Conservation (phyloP, 495 filamentous ascomycete genomes). For the Beverwykella pulmonaria region DNA sequence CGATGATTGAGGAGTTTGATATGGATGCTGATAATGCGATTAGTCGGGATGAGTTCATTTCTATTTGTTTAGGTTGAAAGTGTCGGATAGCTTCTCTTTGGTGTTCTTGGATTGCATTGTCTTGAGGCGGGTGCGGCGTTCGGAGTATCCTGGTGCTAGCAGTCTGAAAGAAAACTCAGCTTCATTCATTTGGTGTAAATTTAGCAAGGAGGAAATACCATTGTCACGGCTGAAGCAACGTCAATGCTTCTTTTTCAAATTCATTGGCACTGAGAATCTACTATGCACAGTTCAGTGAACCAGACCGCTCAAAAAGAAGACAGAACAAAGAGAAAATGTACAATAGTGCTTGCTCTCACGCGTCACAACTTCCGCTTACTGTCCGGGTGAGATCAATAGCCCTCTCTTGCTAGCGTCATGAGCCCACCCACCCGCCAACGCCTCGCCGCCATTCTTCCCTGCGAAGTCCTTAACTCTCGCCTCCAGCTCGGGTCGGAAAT, state of each 20-base stretch:
- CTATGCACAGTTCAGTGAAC: slow-evolving; percentile 32
- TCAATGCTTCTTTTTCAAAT: background rate
- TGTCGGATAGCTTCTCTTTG: background rate
- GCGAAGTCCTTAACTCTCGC: slow-evolving; percentile 78
- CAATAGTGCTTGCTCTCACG: slow-evolving; percentile 13
- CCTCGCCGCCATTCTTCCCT: slow-evolving; percentile 65
- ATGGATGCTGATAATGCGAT: slow-evolving; percentile 89
- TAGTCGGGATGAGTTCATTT: slow-evolving; percentile 85
- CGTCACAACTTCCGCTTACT: slow-evolving; percentile 42
- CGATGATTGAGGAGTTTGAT: slow-evolving; percentile 99
- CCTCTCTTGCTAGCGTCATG: slow-evolving; percentile 75
- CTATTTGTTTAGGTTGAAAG: slow-evolving; percentile 61
- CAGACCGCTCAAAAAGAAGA: slow-evolving; percentile 18
- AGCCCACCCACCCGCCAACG: slow-evolving; percentile 86
- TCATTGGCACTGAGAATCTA: slow-evolving; percentile 18
- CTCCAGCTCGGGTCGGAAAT: slow-evolving; percentile 95
- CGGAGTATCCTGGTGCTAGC: background rate
- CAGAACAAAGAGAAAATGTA: slow-evolving; percentile 27
- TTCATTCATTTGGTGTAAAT: slow-evolving; percentile 4
- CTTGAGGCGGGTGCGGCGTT: background rate
- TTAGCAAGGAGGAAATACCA: slow-evolving; percentile 11
- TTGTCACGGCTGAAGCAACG: background rate
- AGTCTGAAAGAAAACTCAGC: background rate
- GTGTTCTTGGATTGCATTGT: background rate
- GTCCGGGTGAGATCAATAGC: slow-evolving; percentile 83